Percentiles rank a stretch among this genome's conserved stretches.
These are phyloP conservation scores for Tagetes patula DNA, from an alignment of 129 eudicot species.

Conservation along the genomic window DNA sequence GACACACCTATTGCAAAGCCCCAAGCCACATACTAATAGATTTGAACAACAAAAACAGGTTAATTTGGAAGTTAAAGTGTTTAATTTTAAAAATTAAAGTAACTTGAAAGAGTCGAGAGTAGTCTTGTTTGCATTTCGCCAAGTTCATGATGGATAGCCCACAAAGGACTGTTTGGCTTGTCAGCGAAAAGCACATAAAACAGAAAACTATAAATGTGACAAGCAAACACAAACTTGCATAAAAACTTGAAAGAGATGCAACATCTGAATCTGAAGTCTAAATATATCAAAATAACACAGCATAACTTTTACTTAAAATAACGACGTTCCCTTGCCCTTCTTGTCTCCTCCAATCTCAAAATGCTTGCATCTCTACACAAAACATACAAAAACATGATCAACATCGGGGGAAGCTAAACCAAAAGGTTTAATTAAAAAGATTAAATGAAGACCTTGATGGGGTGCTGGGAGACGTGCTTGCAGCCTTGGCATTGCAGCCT, in stretches of 20 bases:
- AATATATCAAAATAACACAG: not conserved
- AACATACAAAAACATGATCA: slow-evolving; percentile 3
- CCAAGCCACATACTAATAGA: too few species aligned
- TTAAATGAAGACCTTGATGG: slow-evolving; percentile 45
- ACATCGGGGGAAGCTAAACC: not conserved
- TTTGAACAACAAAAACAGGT: too few species aligned
- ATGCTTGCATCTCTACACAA: slow-evolving; percentile 62
- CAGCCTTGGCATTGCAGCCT: slow-evolving; percentile 68
- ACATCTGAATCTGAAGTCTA: not conserved
- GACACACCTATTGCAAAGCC: too few species aligned
- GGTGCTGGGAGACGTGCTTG: slow-evolving; percentile 66
- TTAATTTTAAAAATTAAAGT: too few species aligned
- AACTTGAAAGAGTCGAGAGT: too few species aligned
- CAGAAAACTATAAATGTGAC: not conserved
- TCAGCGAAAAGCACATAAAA: not conserved
- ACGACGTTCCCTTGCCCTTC: slow-evolving; percentile 74
- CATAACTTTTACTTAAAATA: slow-evolving; percentile 31
- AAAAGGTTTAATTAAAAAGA: not conserved
- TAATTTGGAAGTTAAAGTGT: too few species aligned
- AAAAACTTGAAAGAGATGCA: slow-evolving; percentile 9
- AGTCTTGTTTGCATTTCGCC: too few species aligned
- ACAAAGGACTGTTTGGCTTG: too few species aligned
- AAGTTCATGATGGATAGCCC: too few species aligned
- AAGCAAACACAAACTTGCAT: slow-evolving; percentile 19
- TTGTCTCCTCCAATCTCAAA: slow-evolving; percentile 73